Conservation (phyloP, 495 filamentous ascomycete genomes). For the Penicillium coffeae region DNA sequence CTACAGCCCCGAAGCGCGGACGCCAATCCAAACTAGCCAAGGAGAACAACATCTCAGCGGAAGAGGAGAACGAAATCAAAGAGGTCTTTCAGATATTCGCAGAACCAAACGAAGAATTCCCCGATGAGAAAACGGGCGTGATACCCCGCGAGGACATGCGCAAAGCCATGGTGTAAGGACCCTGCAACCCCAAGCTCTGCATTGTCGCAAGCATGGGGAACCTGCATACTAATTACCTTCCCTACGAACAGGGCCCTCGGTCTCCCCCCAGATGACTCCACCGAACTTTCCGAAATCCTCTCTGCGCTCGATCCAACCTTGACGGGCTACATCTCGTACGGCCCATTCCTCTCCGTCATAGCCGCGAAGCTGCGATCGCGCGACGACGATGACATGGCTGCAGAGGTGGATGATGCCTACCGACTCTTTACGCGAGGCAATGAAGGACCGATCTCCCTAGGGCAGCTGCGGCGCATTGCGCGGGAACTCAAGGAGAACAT, state of each 20-base stretch:
- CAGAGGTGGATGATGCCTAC: slow-evolving; percentile 78
- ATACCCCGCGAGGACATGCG: slow-evolving; percentile 75
- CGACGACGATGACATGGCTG: slow-evolving; percentile 50
- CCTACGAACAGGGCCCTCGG: slow-evolving; percentile 60
- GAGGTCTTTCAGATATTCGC: slow-evolving; percentile 86
- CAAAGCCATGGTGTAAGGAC: slow-evolving; percentile 71
- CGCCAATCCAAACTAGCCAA: slow-evolving; percentile 80
- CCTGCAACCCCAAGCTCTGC: background rate
- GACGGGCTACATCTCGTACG: slow-evolving; percentile 70
- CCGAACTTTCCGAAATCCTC: slow-evolving; percentile 69
- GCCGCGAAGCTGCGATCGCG: slow-evolving; percentile 70
- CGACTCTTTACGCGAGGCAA: slow-evolving; percentile 63
- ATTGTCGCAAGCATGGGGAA: background rate
- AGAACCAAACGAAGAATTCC: slow-evolving; percentile 50
- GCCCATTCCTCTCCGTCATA: slow-evolving; percentile 75
- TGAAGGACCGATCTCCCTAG: slow-evolving; percentile 62
- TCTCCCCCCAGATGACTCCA: slow-evolving; percentile 56
- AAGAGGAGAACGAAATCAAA: slow-evolving; percentile 83
- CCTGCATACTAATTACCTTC: background rate
- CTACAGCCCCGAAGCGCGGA: slow-evolving; percentile 39
- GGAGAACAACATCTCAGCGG: slow-evolving; percentile 76
- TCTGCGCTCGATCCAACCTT: slow-evolving; percentile 76
- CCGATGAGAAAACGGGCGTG: slow-evolving; percentile 66
- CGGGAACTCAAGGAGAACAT: slow-evolving; percentile 75
- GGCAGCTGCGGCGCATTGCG: slow-evolving; percentile 73